Base-by-base conservation (phyloP, 441 rosid species). In the Euphorbia schlechtendalii region DNA sequence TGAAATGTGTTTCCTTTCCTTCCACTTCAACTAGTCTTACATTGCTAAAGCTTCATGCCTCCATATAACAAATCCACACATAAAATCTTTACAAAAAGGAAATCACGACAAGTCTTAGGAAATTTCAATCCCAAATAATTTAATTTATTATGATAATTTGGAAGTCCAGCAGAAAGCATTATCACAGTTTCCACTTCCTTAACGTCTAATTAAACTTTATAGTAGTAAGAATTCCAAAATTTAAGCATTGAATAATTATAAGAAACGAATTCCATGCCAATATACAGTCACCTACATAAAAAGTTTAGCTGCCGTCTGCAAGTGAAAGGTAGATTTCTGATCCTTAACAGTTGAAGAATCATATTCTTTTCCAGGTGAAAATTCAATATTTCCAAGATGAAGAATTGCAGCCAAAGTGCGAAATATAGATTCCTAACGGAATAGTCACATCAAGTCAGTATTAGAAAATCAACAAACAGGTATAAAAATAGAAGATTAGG, bases 331-430 rank as follows among this genome's bases (percentile, higher is more conserved):
- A 74, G 98, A 92, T 67, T 78, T 89, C 75, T 77, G 80, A 81
- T 90, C 96, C 77, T 75, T 88, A 66, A 92, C 61, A 65, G 72
- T 83, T 38, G 98, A 92, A 70, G 98, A 92, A 73, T 92, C 98
- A 25, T 92, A 92, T 79, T 92, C 98, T 71, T 82, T 84, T 53
- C 98, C 98, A 55, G 97, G 86, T 59, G 92, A 88, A 82, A 92
- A 92, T 65, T 92, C 96, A 71, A 90, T 63, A 72, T 92, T 92
- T 59, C 98, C 98, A 63, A 92, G 85, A 85, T 92, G 98, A 69
- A 92, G 79, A 81, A 92, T 86, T 24, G 89, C 97, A 61, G 98
- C 98, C 75, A 92, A 81, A 40, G 92, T 90, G 72, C 91, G 87
- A 74, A 92, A 90, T 72, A 92, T 88, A 70, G 92, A 85, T 76